Evolutionary conservation across 2,329 filamentous ascomycete species (phyloP).

Genomic region (Aureobasidium sp.): DNA sequence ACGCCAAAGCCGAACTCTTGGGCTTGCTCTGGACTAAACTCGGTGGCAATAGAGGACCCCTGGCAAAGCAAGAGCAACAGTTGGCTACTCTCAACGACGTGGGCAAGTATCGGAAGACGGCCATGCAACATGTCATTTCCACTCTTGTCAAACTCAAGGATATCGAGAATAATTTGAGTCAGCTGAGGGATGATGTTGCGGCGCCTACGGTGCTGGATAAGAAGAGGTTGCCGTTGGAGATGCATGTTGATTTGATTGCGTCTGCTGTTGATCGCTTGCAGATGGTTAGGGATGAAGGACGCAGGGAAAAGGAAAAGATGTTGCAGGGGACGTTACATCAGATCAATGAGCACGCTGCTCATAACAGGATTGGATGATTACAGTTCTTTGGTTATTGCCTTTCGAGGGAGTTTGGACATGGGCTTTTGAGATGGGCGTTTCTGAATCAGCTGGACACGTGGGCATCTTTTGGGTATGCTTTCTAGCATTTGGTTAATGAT

Average conservation of each 20-base stretch:
- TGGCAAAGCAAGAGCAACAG: slow-evolving; percentile 57
- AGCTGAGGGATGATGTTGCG: slow-evolving; percentile 63
- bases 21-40: slow-evolving; percentile 67
- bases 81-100: slow-evolving; percentile 60
- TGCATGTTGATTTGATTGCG: slow-evolving; percentile 70
- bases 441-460: neutral
- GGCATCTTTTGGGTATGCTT: too few species aligned
- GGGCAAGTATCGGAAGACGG: slow-evolving; percentile 56
- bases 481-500: too few species aligned
- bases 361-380: slow-evolving; percentile 3
- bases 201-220: slow-evolving; percentile 53
- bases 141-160: slow-evolving; percentile 67
- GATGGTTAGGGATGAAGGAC: slow-evolving; percentile 48
- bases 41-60: slow-evolving; percentile 57
- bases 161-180: slow-evolving; percentile 64
- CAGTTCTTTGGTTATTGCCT: neutral
- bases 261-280: slow-evolving; percentile 66
- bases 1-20: slow-evolving; percentile 58
- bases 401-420: neutral
- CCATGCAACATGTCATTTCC: slow-evolving; percentile 60
- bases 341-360: neutral
- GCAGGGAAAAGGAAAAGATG: slow-evolving; percentile 22
- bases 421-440: neutral
- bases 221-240: slow-evolving; percentile 54
- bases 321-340: slow-evolving; percentile 13